phyloP scores from a whole-genome alignment of 176 grass and related monocot genomes.

The Lolium multiflorum region DNA sequence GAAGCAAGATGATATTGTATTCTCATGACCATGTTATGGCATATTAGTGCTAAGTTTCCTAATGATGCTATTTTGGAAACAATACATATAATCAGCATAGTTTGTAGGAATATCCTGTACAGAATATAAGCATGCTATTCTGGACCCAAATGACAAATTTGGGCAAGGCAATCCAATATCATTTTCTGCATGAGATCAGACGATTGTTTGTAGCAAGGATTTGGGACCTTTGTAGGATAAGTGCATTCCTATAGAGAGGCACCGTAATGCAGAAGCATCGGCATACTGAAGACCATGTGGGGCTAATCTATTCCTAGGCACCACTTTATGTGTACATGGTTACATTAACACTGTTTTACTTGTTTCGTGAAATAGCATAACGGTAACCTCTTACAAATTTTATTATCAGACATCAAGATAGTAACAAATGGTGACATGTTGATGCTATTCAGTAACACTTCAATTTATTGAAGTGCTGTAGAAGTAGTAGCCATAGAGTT shows the following conservation, averaged over 20 bases:
- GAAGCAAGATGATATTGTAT: conserved; percentile 4
- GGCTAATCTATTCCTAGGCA: neutral
- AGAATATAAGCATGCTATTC: conserved; percentile 18
- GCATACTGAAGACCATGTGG: conserved; percentile 2
- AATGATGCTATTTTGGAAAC: conserved; percentile 21
- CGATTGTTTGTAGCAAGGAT: conserved; percentile 15
- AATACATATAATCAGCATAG: conserved; percentile 17
- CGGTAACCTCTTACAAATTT: neutral
- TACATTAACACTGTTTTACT: neutral
- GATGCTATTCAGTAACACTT: neutral
- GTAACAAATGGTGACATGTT: conserved; percentile 15
- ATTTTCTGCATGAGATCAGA: conserved; percentile 19
- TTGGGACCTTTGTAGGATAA: conserved; percentile 8
- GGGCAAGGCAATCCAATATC: conserved; percentile 14
- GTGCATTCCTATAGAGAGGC: neutral
- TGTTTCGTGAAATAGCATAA: neutral
- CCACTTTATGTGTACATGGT: neutral
- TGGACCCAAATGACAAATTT: conserved; percentile 15
- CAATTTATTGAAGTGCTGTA: conserved; percentile 4
- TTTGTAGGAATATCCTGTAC: neutral
- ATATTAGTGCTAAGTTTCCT: neutral
- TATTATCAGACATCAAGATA: conserved; percentile 15
- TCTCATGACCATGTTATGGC: conserved; percentile 8
- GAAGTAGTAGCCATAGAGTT: conserved; percentile 29
- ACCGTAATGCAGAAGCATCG: neutral